A percentile compares a stretch with the other conserved stretches of the same genome.
Evolutionary conservation across 2,329 filamentous ascomycete species (phyloP).

Genomic region (Apiospora hydei): DNA sequence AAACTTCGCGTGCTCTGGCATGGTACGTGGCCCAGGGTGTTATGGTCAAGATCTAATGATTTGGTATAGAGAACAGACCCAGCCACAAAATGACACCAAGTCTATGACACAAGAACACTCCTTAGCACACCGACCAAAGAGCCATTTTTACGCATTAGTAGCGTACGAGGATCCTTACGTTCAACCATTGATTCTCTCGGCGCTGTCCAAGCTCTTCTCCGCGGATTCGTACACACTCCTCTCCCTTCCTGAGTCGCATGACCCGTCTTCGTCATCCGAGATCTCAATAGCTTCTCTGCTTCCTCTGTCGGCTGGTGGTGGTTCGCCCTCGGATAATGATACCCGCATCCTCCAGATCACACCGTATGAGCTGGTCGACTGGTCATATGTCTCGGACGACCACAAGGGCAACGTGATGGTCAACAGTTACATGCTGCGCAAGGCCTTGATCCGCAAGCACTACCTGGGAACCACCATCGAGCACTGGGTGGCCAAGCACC

Average conservation of each 20-base stretch:
- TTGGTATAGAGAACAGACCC: slow-evolving; percentile 27
- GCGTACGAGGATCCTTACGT: slow-evolving; percentile 91
- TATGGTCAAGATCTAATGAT: slow-evolving; percentile 30
- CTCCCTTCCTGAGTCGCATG: slow-evolving; percentile 46
- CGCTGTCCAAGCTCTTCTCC: slow-evolving; percentile 71
- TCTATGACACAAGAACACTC: slow-evolving; percentile 29
- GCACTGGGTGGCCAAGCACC: slow-evolving; percentile 87
- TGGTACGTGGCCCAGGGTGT: neutral
- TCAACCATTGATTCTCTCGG: slow-evolving; percentile 80
- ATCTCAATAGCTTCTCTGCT: slow-evolving; percentile 47
- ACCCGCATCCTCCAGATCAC: slow-evolving; percentile 76
- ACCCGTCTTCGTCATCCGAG: slow-evolving; percentile 35
- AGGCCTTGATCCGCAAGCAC: slow-evolving; percentile 95
- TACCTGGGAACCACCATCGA: slow-evolving; percentile 85
- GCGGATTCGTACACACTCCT: slow-evolving; percentile 62
- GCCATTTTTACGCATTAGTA: slow-evolving; percentile 72
- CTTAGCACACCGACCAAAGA: slow-evolving; percentile 36
- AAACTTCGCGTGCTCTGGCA: neutral
- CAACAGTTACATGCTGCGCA: slow-evolving; percentile 94
- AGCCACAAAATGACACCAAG: slow-evolving; percentile 27
- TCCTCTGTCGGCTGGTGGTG: slow-evolving; percentile 42
- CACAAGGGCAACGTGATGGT: slow-evolving; percentile 70
- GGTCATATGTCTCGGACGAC: slow-evolving; percentile 69
- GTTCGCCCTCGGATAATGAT: slow-evolving; percentile 38
- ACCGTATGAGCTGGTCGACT: slow-evolving; percentile 88